A percentile compares a stretch with the other conserved stretches of the same genome.
Conservation (phyloP, 768 basidiomycete species). For the Tulasnella sp. region DNA sequence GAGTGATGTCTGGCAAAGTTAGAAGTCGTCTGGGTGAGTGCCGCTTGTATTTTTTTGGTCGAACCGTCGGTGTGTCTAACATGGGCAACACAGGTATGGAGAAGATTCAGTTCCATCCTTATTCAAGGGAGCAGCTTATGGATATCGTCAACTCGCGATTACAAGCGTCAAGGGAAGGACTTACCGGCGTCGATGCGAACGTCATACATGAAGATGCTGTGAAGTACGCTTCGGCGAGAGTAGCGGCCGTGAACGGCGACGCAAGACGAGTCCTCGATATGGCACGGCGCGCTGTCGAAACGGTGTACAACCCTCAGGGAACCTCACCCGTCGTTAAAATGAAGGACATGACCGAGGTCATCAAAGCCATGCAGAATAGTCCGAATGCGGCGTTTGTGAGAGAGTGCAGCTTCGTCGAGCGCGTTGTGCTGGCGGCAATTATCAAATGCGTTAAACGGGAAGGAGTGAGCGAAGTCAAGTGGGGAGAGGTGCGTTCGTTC, state of each 20-base stretch:
- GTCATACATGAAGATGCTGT: slow-evolving; percentile 65
- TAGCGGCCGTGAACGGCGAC: slow-evolving; percentile 84
- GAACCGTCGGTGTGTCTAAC: no score
- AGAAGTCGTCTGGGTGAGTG: slow-evolving; percentile 80
- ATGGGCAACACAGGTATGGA: slow-evolving; percentile 60
- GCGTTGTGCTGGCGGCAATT: slow-evolving; percentile 79
- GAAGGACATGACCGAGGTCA: slow-evolving; percentile 72
- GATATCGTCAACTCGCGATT: slow-evolving; percentile 85
- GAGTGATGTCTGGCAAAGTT: slow-evolving; percentile 88
- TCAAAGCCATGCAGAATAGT: slow-evolving; percentile 84
- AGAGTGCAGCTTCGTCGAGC: slow-evolving; percentile 82
- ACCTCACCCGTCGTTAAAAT: slow-evolving; percentile 34
- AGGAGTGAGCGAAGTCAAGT: slow-evolving; percentile 63
- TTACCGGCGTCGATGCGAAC: slow-evolving; percentile 39
- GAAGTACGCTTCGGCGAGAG: slow-evolving; percentile 76
- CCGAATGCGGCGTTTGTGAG: slow-evolving; percentile 80
- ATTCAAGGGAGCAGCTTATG: slow-evolving; percentile 70
- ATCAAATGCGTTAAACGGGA: slow-evolving; percentile 77
- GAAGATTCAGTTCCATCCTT: slow-evolving; percentile 89
- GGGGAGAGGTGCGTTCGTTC: no score
- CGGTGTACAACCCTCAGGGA: no score
- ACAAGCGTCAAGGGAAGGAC: slow-evolving; percentile 52
- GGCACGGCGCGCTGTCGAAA: no score
- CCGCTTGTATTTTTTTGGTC: background rate
- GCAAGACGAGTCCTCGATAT: slow-evolving; percentile 82